Conservation (phyloP, 2,329 filamentous ascomycete genomes). For the Colletotrichum sp. region DNA sequence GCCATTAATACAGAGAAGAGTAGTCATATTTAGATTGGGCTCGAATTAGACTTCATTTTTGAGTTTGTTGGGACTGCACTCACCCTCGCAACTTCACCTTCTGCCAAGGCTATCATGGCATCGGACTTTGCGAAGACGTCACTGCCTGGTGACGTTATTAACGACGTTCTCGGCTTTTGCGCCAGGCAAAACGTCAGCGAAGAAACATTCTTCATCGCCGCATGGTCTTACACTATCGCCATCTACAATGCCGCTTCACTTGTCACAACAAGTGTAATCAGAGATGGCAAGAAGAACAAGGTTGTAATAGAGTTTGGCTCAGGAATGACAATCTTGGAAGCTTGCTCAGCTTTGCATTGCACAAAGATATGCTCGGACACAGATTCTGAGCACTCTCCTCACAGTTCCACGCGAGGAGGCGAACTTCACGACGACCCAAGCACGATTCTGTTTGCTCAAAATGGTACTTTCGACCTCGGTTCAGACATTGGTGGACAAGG, state of each 20-base stretch:
- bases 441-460: background rate
- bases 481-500: rapidly evolving
- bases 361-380: background rate
- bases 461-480: background rate
- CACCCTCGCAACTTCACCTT: background rate
- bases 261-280: background rate
- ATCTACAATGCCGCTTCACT: background rate
- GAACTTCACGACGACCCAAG: background rate
- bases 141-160: background rate
- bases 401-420: background rate
- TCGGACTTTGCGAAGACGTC: background rate
- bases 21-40: background rate
- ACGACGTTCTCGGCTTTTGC: background rate
- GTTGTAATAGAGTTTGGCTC: background rate
- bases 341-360: background rate
- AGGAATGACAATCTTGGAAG: background rate
- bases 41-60: background rate
- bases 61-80: background rate
- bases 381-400: background rate
- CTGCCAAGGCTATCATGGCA: background rate
- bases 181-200: background rate
- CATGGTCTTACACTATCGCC: background rate
- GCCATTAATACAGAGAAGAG: background rate
- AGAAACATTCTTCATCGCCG: background rate
- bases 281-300: background rate